Percentiles rank a stretch among this genome's conserved stretches.
Conservation (phyloP, 2,329 filamentous ascomycete species). For the Phialocephala sp. region DNA sequence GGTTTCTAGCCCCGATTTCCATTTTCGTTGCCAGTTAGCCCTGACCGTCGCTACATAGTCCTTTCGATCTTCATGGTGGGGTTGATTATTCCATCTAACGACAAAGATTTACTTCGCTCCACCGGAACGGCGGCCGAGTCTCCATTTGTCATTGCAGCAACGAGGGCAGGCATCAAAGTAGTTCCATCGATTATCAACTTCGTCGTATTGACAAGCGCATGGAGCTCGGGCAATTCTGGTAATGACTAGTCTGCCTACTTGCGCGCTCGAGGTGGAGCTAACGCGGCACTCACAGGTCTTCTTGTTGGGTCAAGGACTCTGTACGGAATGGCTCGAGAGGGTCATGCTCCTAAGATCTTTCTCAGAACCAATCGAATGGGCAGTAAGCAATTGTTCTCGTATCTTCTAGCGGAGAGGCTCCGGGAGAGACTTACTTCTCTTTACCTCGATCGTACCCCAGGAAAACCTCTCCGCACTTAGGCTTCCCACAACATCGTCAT, state of each 20-base stretch:
- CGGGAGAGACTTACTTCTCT: neutral
- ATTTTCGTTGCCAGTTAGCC: neutral
- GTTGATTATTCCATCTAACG: slow-evolving; percentile 61
- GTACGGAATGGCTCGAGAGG: slow-evolving; percentile 62
- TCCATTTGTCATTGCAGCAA: slow-evolving; percentile 76
- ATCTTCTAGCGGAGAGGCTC: neutral
- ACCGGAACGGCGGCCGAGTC: slow-evolving; percentile 54
- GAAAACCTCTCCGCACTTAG: neutral
- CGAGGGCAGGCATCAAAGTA: slow-evolving; percentile 68
- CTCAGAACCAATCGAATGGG: slow-evolving; percentile 63
- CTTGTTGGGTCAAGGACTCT: slow-evolving; percentile 64
- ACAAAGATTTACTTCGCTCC: slow-evolving; percentile 49
- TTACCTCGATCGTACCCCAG: neutral
- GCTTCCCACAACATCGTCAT: neutral
- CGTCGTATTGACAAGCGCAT: slow-evolving; percentile 74
- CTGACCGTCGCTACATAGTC: slow-evolving; percentile 16
- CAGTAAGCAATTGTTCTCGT: neutral
- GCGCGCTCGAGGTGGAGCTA: slow-evolving; percentile 40
- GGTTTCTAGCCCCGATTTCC: slow-evolving; percentile 4
- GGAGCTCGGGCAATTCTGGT: slow-evolving; percentile 69
- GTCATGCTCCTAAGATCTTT: slow-evolving; percentile 60
- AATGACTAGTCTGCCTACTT: slow-evolving; percentile 5
- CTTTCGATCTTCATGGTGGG: slow-evolving; percentile 53
- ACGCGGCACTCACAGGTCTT: slow-evolving; percentile 53
- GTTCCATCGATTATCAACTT: slow-evolving; percentile 79